Evolutionary conservation across 192 early-diverging fungal genomes (phyloP), one percentile per base, ranked within the genome.

Genomic region (Martensiomyces pterosporus): DNA sequence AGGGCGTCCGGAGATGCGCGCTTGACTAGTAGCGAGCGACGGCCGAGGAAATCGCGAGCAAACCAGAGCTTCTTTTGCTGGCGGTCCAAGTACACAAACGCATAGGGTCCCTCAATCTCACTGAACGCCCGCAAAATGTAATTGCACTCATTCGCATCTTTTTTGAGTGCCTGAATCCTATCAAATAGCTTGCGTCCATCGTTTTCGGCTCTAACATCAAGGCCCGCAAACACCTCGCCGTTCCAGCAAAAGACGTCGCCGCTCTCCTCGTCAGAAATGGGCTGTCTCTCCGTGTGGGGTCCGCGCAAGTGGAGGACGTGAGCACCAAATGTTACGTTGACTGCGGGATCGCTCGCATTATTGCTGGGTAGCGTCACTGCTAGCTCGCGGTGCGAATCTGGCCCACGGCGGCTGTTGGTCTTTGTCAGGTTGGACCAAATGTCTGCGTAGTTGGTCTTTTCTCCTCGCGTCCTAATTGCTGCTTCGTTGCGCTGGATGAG

Each of bases 181-280:
- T 57, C 38, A 25, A 75, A 58, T 25, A 85, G 37, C 24, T 75
- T 27, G 22, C 61, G 49, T 3, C 86, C 86, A 51, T 90, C 87
- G 69, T 85, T 86, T 32, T 29, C 21, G 25, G 27, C 34, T 9
- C 76, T 74, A 33, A 89, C 79, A 21, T 79, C 57, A 3, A 89
- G 60, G 1, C 89, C 91, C 34, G 71, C 80, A 76, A 92, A 97
- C 18, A 94, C 79, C 56, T 97, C 94, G 19, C 94, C 94, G 63
- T 97, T 97, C 88, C 86, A 90, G 59, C 81, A 72, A 14, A 88
- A 60, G 14, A 85, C 47, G 38, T 86, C 73, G 16, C 52, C 49
- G 19, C 72, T 63, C 13, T 61, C 45, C 5, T 32, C n/a, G 35
- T 69, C 61, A 18, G 76, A 48, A 18, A 82, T 57, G 0, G 88